These are phyloP conservation scores for Aspergillus egyptiacus DNA, from an alignment of 495 filamentous ascomycete genomes.

Conservation along the genomic window DNA sequence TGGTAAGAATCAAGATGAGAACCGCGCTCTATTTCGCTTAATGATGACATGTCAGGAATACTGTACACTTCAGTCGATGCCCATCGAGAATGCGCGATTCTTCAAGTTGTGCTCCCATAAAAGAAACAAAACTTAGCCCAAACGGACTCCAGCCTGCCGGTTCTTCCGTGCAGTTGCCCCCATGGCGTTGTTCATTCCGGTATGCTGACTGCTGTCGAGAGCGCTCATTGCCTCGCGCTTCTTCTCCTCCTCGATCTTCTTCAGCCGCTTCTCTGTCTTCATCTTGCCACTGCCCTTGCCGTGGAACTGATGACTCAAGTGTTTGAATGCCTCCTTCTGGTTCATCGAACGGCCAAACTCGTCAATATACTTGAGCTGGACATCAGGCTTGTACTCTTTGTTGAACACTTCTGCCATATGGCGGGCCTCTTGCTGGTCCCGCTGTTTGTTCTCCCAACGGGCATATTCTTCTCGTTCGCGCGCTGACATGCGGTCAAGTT, in stretches of 20 bases:
- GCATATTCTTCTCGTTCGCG: slow-evolving; percentile 89
- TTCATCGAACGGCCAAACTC: slow-evolving; percentile 78
- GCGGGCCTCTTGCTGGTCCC: slow-evolving; percentile 75
- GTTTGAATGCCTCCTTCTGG: slow-evolving; percentile 93
- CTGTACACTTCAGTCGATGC: background rate
- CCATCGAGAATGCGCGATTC: background rate
- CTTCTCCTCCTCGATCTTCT: slow-evolving; percentile 97
- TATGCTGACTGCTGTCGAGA: slow-evolving; percentile 73
- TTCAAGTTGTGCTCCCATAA: background rate
- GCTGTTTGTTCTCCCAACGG: slow-evolving; percentile 75
- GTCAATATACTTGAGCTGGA: slow-evolving; percentile 86
- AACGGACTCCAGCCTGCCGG: slow-evolving; percentile 79
- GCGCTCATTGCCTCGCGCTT: slow-evolving; percentile 72
- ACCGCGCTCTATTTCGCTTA: too few species aligned
- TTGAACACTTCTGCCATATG: slow-evolving; percentile 79
- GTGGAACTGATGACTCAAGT: slow-evolving; percentile 95
- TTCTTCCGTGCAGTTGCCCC: slow-evolving; percentile 71
- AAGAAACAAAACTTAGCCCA: slow-evolving; percentile 47
- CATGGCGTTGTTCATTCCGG: slow-evolving; percentile 75
- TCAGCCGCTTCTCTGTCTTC: slow-evolving; percentile 94
- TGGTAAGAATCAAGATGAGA: too few species aligned
- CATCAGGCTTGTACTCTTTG: slow-evolving; percentile 79
- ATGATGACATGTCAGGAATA: too few species aligned
- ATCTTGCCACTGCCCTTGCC: slow-evolving; percentile 95
- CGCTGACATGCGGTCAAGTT: slow-evolving; percentile 77